A percentile compares a stretch with the other conserved stretches of the same genome.
Evolutionary conservation across 2,329 filamentous ascomycete genomes (phyloP).

Genomic region (Phialemoniopsis sp.): DNA sequence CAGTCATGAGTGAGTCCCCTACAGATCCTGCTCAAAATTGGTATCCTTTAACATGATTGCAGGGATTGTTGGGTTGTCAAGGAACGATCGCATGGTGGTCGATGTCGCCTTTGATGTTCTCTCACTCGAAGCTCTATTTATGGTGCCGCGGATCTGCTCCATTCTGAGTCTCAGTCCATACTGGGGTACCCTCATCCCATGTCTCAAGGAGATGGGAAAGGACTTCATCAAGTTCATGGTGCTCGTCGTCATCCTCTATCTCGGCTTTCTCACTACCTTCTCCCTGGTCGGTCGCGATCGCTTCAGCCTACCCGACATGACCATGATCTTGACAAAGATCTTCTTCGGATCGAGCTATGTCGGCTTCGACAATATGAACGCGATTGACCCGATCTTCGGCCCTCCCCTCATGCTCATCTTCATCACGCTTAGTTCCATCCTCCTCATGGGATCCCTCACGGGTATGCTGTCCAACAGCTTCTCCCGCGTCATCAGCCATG

Average conservation of each 20-base stretch:
- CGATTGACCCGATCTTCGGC: constrained; percentile 55
- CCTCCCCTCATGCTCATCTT: constrained; percentile 67
- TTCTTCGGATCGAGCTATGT: constrained; percentile 76
- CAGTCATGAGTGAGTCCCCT: constrained; percentile 63
- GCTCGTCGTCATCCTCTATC: constrained; percentile 72
- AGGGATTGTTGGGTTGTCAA: constrained; percentile 65
- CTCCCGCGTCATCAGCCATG: constrained; percentile 58
- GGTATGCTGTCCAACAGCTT: constrained; percentile 77
- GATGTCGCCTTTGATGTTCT: constrained; percentile 86
- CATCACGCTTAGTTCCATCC: constrained; percentile 71
- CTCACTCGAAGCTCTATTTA: constrained; percentile 81
- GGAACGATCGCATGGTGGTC: constrained; percentile 57
- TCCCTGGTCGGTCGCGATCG: constrained; percentile 69
- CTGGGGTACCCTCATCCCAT: constrained; percentile 86
- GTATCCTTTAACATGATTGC: constrained; percentile 13
- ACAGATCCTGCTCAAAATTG: no score
- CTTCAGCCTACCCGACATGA: constrained; percentile 65
- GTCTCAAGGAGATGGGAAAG: constrained; percentile 90
- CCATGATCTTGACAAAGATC: constrained; percentile 73
- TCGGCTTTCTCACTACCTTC: constrained; percentile 87
- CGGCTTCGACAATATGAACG: constrained; percentile 65
- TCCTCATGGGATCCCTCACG: constrained; percentile 74
- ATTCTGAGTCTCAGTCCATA: constrained; percentile 84
- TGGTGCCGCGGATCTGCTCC: constrained; percentile 85
- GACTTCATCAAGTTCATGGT: constrained; percentile 83